These are phyloP conservation scores for Entonaema liquescens DNA, from an alignment of 495 filamentous ascomycete genomes.

Conservation along the genomic window DNA sequence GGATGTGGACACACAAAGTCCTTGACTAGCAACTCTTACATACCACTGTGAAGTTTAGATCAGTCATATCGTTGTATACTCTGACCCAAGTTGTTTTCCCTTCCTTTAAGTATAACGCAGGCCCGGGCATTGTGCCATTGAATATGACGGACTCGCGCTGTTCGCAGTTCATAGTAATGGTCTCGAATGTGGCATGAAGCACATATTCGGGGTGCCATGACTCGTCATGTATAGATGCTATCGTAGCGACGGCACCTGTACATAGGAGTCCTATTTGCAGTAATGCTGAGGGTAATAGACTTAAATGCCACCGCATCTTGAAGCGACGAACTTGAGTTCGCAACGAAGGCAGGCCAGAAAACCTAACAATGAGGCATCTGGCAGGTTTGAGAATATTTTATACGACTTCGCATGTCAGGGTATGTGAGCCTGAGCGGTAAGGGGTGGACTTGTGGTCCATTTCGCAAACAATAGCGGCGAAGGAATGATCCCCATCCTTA, in stretches of 20 bases:
- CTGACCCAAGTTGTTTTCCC: conserved; percentile 64
- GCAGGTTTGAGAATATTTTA: conserved; percentile 36
- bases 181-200: conserved; percentile 54
- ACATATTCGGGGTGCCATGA: conserved; percentile 57
- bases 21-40: conserved; percentile 15
- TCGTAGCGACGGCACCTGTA: conserved; percentile 33
- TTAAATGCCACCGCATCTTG: conserved; percentile 40
- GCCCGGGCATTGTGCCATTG: conserved; percentile 65
- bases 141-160: conserved; percentile 55
- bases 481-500: conserved; percentile 34
- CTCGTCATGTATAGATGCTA: conserved; percentile 33
- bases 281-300: conserved; percentile 33
- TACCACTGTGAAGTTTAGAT: conserved; percentile 65
- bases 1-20: conserved; percentile 13
- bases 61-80: conserved; percentile 66
- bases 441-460: conserved; percentile 12
- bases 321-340: conserved; percentile 10
- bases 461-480: conserved; percentile 17
- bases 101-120: conserved; percentile 56
- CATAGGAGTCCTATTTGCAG: conserved; percentile 33
- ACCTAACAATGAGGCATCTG: conserved; percentile 13
- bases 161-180: conserved; percentile 55
- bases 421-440: conserved; percentile 20
- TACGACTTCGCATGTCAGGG: conserved; percentile 25
- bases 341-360: conserved; percentile 24